Evolutionary conservation across 371 early-diverging fungal species (phyloP), one percentile per base, ranked within the genome.

Genomic region (Syncephalastrum contaminatum): DNA sequence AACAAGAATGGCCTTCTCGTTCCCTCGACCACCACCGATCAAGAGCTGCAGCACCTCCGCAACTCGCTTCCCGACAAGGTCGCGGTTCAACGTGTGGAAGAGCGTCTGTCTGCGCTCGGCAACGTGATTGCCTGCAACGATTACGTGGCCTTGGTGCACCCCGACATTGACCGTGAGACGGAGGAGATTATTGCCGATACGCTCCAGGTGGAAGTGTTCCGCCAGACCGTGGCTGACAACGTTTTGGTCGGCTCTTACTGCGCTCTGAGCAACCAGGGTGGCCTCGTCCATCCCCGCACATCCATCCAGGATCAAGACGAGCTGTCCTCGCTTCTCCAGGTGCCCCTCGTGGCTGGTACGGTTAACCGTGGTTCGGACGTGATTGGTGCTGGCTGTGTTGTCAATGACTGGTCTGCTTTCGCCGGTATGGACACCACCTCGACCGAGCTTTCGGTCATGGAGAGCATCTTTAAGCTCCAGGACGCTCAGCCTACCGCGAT

Each of bases 61-160:
- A 99, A 99, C 79, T 90, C 97, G 18, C 84, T 99, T 10, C 99
- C 99, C 12, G 99, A 99, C 30, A 70, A 82, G 36, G 93, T 99
- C 16, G 87, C 86, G 25, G 95, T 99, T 59, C 97, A 96, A 75
- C 88, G 99, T 56, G 91, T 99, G 12, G 98, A 98, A 67, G 99
- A 99, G 80, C 89, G 99, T 51, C 81, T 99, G 19, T 98, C 99
- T 39, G 99, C 99, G 5, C 81, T 99, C 27, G 99, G 99, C 58
- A 99, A 99, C 73, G 97, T 99, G 24, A 95, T 99, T 76, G 94
- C 98, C 12, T 99, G 99, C 84, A 99, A 99, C 73, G 99, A 99
- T 72, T 94, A 99, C 68, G 96, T 97, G 48, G 99, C 99, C n/a
- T 75, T 99, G 14, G 97, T 98, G 18, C 99, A 99, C 70, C 98